Evolutionary conservation across 371 early-diverging fungal species (phyloP).

Genomic region (Ecytonucleospora hepatopenaei): DNA sequence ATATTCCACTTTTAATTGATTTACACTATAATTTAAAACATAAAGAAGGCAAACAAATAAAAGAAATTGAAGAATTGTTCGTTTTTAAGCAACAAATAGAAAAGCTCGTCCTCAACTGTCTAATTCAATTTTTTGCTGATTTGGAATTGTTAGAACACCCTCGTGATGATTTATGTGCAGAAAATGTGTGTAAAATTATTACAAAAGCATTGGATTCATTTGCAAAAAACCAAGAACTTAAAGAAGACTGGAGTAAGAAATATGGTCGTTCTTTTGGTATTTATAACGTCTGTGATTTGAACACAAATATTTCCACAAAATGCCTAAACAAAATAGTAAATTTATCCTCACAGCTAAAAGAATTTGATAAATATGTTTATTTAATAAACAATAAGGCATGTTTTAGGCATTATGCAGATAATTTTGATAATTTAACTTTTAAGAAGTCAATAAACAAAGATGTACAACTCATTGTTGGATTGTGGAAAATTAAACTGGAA

Average conservation of each 20-base stretch:
- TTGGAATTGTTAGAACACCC: constrained; percentile 15
- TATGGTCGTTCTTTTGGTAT: constrained; percentile 30
- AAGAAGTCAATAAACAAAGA: constrained; percentile 11
- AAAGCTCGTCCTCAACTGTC: constrained; percentile 34
- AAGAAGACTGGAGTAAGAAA: constrained; percentile 20
- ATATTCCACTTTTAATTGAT: constrained; percentile 21
- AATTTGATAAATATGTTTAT: constrained; percentile 27
- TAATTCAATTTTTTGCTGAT: constrained; percentile 20
- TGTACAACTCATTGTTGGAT: constrained; percentile 9
- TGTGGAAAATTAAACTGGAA: constrained; percentile 29
- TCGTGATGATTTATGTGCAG: constrained; percentile 14
- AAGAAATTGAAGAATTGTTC: constrained; percentile 32
- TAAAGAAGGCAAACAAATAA: constrained; percentile 8
- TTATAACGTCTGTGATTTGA: constrained; percentile 5
- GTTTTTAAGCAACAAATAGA: constrained; percentile 35
- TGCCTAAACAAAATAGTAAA: constrained; percentile 11
- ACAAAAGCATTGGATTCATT: constrained; percentile 17
- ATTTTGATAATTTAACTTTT: constrained; percentile 2
- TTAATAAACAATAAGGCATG: constrained; percentile 32
- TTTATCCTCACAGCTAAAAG: constrained; percentile 13
- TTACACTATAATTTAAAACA: constrained; percentile 21
- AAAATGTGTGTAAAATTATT: constrained; percentile 7
- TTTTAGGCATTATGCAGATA: constrained; percentile 12
- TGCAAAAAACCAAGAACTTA: constrained; percentile 7
- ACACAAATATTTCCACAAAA: constrained; percentile 12